Base-by-base conservation (phyloP, 108 stramenopile species). In the Skeletonema potamos region DNA sequence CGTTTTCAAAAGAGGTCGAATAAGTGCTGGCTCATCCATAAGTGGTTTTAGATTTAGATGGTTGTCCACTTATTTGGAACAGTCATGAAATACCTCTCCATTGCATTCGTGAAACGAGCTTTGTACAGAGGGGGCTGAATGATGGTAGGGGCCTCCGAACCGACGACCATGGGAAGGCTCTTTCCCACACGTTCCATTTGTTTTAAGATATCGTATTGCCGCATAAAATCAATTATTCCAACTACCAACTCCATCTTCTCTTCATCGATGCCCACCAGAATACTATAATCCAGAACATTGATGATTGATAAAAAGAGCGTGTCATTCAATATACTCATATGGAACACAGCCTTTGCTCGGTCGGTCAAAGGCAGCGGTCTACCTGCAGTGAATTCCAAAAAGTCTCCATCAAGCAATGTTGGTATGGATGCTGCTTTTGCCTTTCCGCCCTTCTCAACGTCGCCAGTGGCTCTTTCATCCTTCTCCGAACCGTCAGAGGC, bases 211-310 rank as follows among this genome's bases (percentile, higher is more conserved):
- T 99, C 98, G 71, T 99, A 99, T 68, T 99, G 92, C 8, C 98
- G 72, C 96, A 99, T 94, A 65, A 96, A 99, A 80, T 99, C 98
- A 71, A 99, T 99, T 55, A 99, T 99, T 5, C 98, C 98, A 26
- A 99, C 97, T 22, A 97, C 96, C 24, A 97, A 85, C 62, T 97
- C 94, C 83, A 86, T 90, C 33, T 82, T 85, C 28, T 95, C 95
- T 61, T 96, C 95, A 72, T 97, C 97, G 22, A 97, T 87, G 8
- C 97, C 97, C 15, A 99, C 97, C 36, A 99, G 71, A 75, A 99
- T 99, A 44, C 96, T 96, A 67, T 99, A 99, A 81, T 99, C 98
- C 48, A 99, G 70, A 28, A 99, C 94, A 70, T 98, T 99, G 43
- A 97, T 93, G 58, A 97, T 96, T 27, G 92, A 95, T 30, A 99